Percentiles rank a stretch among this genome's conserved stretches.
phyloP scores from a whole-genome alignment of 2,329 filamentous ascomycete species.

The Trichoderma atroviride region DNA sequence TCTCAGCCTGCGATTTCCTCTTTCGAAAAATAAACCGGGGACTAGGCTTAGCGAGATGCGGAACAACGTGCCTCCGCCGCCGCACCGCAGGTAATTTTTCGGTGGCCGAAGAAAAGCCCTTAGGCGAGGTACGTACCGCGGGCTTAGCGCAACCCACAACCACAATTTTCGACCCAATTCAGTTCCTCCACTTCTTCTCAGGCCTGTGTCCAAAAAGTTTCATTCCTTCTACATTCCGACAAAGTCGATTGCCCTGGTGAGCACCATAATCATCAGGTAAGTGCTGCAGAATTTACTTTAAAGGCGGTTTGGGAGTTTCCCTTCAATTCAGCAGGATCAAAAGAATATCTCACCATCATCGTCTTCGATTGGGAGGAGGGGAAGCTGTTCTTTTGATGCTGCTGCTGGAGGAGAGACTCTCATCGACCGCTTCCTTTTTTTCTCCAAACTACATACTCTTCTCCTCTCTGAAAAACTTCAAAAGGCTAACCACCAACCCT shows the following conservation, averaged over 20 bases:
- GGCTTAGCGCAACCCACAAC: conserved; percentile 45
- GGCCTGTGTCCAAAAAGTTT: conserved; percentile 40
- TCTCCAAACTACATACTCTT: conserved; percentile 29
- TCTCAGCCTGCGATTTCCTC: background rate
- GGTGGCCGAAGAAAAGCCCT: conserved; percentile 35
- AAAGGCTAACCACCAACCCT: background rate
- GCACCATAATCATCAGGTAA: conserved; percentile 52
- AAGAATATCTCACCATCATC: background rate
- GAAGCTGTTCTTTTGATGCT: background rate
- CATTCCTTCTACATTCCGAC: conserved; percentile 43
- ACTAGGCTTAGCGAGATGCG: background rate
- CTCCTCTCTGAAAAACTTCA: background rate
- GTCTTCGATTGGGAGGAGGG: background rate
- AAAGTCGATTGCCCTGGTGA: conserved; percentile 55
- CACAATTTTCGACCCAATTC: conserved; percentile 44
- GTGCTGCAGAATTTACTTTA: conserved; percentile 33
- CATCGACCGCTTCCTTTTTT: conserved; percentile 24
- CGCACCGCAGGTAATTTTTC: too few relatives aligned
- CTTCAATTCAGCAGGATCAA: background rate
- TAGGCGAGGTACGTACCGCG: conserved; percentile 38
- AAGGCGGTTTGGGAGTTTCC: background rate
- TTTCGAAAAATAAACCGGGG: background rate
- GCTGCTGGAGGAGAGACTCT: conserved; percentile 28
- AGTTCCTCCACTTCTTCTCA: conserved; percentile 36
- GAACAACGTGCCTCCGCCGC: too few relatives aligned